phyloP scores from a whole-genome alignment of 805 yeast genomes.

The Grigorovia humatica region DNA sequence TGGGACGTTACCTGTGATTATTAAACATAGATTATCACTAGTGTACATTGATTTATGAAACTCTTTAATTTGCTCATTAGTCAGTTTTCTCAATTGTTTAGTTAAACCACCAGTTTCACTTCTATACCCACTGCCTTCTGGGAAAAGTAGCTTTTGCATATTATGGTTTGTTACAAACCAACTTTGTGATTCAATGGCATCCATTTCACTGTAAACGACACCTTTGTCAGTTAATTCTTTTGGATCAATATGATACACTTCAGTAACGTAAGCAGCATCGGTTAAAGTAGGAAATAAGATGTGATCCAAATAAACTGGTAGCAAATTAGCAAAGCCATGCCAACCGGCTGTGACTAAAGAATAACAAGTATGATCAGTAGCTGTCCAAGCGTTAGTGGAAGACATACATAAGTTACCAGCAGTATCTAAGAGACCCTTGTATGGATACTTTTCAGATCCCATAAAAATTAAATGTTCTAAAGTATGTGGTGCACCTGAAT shows the following conservation, averaged over 20 bases:
- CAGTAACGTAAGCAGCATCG: constrained; percentile 85
- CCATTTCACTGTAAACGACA: constrained; percentile 96
- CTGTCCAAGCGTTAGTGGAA: constrained; percentile 94
- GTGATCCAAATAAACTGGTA: constrained; percentile 89
- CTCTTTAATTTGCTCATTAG: constrained; percentile 61
- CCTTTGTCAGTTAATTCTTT: constrained; percentile 78
- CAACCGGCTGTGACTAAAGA: constrained; percentile 90
- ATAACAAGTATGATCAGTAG: constrained; percentile 90
- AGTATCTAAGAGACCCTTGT: constrained; percentile 81
- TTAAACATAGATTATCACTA: constrained; percentile 74
- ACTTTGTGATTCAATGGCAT: constrained; percentile 73
- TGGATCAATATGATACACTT: constrained; percentile 91
- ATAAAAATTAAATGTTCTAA: constrained; percentile 87
- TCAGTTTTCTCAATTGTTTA: constrained; percentile 59
- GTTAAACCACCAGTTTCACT: constrained; percentile 92
- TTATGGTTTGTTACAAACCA: constrained; percentile 55
- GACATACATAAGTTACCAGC: constrained; percentile 79
- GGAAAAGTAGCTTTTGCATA: constrained; percentile 47
- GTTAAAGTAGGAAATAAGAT: constrained; percentile 74
- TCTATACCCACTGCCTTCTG: constrained; percentile 64
- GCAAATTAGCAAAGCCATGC: constrained; percentile 77
- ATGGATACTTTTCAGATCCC: constrained; percentile 87
- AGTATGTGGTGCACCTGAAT: constrained; percentile 92
- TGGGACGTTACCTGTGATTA: constrained; percentile 79
- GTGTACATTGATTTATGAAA: constrained; percentile 68